These are phyloP conservation scores for Lactarius evosmus DNA, from an alignment of 768 basidiomycete species.

Conservation along the genomic window DNA sequence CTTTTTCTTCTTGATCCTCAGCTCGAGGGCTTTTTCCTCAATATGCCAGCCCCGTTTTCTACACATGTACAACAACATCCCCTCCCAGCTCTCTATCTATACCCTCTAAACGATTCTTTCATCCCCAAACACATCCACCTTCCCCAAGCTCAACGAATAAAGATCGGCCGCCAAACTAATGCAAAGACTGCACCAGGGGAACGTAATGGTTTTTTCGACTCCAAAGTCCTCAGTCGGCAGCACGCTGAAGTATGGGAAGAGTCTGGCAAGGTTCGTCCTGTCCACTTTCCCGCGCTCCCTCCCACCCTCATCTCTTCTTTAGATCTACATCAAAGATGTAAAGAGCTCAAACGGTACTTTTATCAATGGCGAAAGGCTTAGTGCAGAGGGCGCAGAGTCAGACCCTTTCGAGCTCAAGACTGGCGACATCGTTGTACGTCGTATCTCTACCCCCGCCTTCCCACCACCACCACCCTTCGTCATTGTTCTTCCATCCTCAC, in stretches of 20 bases:
- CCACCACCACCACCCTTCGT: neutral
- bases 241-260: slow-evolving; percentile 99
- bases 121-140: slow-evolving; percentile 92
- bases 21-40: neutral
- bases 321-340: slow-evolving; percentile 99
- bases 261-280: slow-evolving; percentile 64
- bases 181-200: slow-evolving; percentile 91
- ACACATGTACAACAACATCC: slow-evolving; percentile 27
- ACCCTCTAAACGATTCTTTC: slow-evolving; percentile 93
- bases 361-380: slow-evolving; percentile 92
- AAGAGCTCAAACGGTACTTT: slow-evolving; percentile 98
- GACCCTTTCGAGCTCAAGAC: slow-evolving; percentile 92
- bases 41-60: slow-evolving; percentile 26
- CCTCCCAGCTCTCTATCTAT: slow-evolving; percentile 48
- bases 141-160: slow-evolving; percentile 59
- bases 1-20: neutral
- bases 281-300: slow-evolving; percentile 23
- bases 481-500: slow-evolving; percentile 16
- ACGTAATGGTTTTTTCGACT: slow-evolving; percentile 95
- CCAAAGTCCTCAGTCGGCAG: slow-evolving; percentile 88
- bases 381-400: slow-evolving; percentile 83
- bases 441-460: slow-evolving; percentile 1
- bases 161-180: slow-evolving; percentile 96
- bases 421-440: slow-evolving; percentile 90
- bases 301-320: slow-evolving; percentile 23